Evolutionary conservation across 208 protist genomes (phyloP).

Genomic region (Leishmania martiniquensis): DNA sequence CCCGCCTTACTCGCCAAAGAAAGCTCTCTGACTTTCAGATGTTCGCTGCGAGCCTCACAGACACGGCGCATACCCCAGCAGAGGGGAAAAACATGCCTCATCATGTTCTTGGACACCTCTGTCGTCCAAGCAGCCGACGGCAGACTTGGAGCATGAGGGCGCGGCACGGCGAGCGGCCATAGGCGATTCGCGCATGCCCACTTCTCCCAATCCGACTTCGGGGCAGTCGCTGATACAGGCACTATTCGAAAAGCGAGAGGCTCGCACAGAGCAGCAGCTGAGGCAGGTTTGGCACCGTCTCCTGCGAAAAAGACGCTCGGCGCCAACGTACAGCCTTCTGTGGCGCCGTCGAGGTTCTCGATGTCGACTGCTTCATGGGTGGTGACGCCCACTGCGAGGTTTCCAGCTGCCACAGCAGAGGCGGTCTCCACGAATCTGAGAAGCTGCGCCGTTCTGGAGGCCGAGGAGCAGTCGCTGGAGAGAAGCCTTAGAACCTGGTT

Average conservation of each 20-base stretch:
- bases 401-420: background rate
- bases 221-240: conserved; percentile 49
- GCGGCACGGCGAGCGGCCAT: conserved; percentile 79
- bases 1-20: background rate
- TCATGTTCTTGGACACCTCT: conserved; percentile 31
- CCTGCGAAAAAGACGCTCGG: background rate
- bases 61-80: conserved; percentile 14
- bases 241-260: conserved; percentile 35
- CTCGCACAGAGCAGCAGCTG: background rate
- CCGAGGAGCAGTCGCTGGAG: background rate
- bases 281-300: background rate
- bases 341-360: background rate
- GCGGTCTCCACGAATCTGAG: background rate
- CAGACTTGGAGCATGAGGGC: conserved; percentile 36
- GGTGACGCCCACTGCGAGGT: background rate
- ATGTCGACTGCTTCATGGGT: background rate
- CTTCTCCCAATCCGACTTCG: conserved; percentile 44
- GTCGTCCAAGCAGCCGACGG: conserved; percentile 20
- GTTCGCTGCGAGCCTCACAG: background rate
- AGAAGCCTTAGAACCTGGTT: conserved; percentile 4
- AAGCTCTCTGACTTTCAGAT: background rate
- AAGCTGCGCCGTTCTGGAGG: background rate
- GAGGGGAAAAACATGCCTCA: conserved; percentile 32
- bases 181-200: conserved; percentile 60
- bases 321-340: background rate